These are phyloP conservation scores for Solanum bukasovii DNA, from an alignment of 257 asterid species.

Conservation along the genomic window DNA sequence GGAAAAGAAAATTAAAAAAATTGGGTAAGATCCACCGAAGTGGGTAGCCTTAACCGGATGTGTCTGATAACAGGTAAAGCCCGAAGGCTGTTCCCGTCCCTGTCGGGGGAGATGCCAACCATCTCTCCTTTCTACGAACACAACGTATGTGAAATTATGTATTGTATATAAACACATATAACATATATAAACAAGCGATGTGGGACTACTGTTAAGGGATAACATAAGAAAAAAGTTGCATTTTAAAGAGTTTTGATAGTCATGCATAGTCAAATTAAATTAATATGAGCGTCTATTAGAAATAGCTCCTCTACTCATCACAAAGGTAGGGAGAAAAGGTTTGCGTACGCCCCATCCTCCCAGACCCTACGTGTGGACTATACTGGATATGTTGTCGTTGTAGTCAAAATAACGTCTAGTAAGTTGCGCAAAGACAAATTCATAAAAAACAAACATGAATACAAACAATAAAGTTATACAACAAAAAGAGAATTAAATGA, in stretches of 20 bases:
- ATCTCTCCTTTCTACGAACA: conserved; percentile 26
- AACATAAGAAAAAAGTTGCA: neutral
- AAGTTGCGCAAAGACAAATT: neutral
- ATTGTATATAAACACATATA: neutral
- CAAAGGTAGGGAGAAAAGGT: neutral
- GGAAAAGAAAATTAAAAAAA: neutral
- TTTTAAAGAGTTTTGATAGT: neutral
- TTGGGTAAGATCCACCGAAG: conserved; percentile 18
- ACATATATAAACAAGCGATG: neutral
- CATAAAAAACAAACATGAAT: neutral
- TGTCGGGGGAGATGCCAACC: conserved; percentile 40
- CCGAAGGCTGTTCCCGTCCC: conserved; percentile 25
- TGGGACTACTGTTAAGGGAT: neutral
- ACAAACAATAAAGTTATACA: neutral
- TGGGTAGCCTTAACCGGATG: conserved; percentile 24
- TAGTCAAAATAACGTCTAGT: neutral
- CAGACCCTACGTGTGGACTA: neutral
- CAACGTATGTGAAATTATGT: fast-evolving
- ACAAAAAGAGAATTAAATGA: neutral
- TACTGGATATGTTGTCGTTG: neutral
- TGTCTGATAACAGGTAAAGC: conserved; percentile 10
- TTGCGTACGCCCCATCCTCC: fast-evolving
- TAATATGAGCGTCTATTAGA: neutral
- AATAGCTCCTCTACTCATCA: neutral
- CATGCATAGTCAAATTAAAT: neutral